Base-by-base conservation (phyloP, 805 yeast genomes). In the Spathaspora hagerdaliae region DNA sequence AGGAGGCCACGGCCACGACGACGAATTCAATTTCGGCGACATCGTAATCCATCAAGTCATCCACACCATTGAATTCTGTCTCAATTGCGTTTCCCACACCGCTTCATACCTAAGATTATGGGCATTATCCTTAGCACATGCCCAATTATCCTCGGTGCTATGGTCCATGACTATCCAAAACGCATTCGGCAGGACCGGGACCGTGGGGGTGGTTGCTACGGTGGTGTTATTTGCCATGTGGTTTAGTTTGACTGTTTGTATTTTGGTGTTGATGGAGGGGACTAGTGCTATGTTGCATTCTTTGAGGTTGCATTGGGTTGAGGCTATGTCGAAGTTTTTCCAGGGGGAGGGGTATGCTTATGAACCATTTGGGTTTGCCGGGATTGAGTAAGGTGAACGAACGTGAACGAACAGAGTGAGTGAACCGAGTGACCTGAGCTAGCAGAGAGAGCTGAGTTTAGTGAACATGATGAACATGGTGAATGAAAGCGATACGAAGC, bases 221-320 rank as follows among this genome's bases (percentile, higher is more conserved):
- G 81, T 83, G 14, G 60, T 78, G 27, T 63, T 85, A 44, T 85
- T 84, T 66, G 86, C 81, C 29, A 77, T 84, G 80, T 85, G 91
- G 91, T 84, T 85, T 61, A 75, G 77, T 6, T 69, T 85, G 53
- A 83, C 90, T 0, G 83, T 82, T 34, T 75, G 81, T 53, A 81
- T 85, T 36, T 68, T 85, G 59, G 90, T 85, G 40, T 71, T 82
- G 41, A 85, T 85, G 91, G 91, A 85, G 65, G 91, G 91, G 46
- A 85, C 90, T 0, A 82, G 88, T n/a, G 90, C 90, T 15, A 85
- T 85, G 91, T 70, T 85, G 57, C 91, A 85, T 61, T 78, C 87
- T 12, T 73, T 85, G 56, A 77, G 91, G 67, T 70, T 85, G 55
- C 91, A 85, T 59, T 85, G 91, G 91, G 90, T 85, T 44, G 91